A percentile compares a stretch with the other conserved stretches of the same genome.
These are phyloP conservation scores for Porcisia deanei DNA, from an alignment of 208 protist genomes.

Conservation along the genomic window DNA sequence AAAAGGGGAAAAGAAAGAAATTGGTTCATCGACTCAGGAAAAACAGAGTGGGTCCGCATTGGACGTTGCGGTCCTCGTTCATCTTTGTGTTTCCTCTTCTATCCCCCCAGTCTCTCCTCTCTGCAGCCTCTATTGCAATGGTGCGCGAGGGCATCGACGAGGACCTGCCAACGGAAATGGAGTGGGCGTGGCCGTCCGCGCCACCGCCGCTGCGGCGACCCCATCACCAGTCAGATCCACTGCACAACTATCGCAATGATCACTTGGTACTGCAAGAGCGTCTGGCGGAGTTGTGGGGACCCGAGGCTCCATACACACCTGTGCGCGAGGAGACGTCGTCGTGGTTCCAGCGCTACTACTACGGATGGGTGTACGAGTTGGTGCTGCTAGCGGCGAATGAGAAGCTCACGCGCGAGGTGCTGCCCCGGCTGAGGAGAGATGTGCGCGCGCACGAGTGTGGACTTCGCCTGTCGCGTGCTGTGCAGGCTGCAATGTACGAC, in stretches of 20 bases:
- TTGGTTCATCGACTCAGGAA: not conserved
- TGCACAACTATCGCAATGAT: slow-evolving; percentile 17
- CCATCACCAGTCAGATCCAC: slow-evolving; percentile 6
- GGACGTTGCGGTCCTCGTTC: not conserved
- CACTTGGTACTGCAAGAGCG: slow-evolving; percentile 15
- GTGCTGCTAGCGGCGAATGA: slow-evolving; percentile 45
- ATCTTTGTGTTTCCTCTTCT: not conserved
- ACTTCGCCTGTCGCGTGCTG: slow-evolving; percentile 33
- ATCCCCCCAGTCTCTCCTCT: too few species aligned
- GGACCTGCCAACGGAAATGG: slow-evolving; percentile 12
- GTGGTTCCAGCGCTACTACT: slow-evolving; percentile 42
- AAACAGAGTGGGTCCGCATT: not conserved
- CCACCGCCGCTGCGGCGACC: not conserved
- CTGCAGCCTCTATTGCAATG: not conserved
- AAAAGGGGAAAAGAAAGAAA: not conserved
- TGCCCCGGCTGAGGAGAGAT: slow-evolving; percentile 37
- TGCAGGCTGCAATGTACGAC: slow-evolving; percentile 29
- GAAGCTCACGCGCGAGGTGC: slow-evolving; percentile 35
- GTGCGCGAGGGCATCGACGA: slow-evolving; percentile 3
- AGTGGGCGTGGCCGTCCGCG: not conserved
- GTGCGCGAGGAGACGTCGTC: slow-evolving; percentile 38
- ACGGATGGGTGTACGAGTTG: slow-evolving; percentile 45
- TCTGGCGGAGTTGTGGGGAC: slow-evolving; percentile 53
- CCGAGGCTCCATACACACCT: slow-evolving; percentile 38
- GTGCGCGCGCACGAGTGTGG: slow-evolving; percentile 38